Conservation (phyloP, 257 asterid genomes). For the Haberlea rhodopensis region DNA sequence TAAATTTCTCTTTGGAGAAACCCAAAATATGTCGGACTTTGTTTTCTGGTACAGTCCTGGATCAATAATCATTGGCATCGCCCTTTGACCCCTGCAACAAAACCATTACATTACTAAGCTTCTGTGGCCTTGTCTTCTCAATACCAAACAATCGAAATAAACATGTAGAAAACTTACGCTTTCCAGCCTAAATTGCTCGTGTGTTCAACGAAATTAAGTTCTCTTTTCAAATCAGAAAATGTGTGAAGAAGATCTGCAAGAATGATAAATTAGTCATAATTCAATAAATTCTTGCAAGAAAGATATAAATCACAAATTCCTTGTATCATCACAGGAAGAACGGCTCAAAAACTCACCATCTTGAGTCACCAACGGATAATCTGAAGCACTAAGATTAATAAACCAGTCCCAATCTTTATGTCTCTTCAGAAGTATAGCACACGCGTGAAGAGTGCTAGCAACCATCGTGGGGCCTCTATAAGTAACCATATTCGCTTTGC, state of each 20-base stretch:
- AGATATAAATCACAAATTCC: slow-evolving; percentile 6
- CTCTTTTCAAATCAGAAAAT: slow-evolving; percentile 51
- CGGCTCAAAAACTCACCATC: slow-evolving; percentile 68
- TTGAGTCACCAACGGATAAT: slow-evolving; percentile 96
- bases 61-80: slow-evolving; percentile 74
- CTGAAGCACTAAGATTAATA: slow-evolving; percentile 97
- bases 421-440: slow-evolving; percentile 81
- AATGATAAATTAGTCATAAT: slow-evolving; percentile 9
- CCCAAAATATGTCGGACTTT: slow-evolving; percentile 65
- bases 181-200: slow-evolving; percentile 78
- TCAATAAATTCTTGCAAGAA: slow-evolving; percentile 1
- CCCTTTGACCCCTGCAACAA: slow-evolving; percentile 54
- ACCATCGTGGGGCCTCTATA: slow-evolving; percentile 98
- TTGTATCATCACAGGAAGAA: not conserved
- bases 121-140: not conserved
- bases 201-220: slow-evolving; percentile 62
- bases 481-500: slow-evolving; percentile 85
- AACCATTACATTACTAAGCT: slow-evolving; percentile 17
- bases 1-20: slow-evolving; percentile 51
- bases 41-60: slow-evolving; percentile 73
- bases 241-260: slow-evolving; percentile 70
- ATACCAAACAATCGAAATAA: not conserved
- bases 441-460: slow-evolving; percentile 89
- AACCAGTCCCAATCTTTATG: slow-evolving; percentile 94
- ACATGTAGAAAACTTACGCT: slow-evolving; percentile 45